phyloP scores from a whole-genome alignment of 176 grass and related monocot genomes.

The Ananas comosus region DNA sequence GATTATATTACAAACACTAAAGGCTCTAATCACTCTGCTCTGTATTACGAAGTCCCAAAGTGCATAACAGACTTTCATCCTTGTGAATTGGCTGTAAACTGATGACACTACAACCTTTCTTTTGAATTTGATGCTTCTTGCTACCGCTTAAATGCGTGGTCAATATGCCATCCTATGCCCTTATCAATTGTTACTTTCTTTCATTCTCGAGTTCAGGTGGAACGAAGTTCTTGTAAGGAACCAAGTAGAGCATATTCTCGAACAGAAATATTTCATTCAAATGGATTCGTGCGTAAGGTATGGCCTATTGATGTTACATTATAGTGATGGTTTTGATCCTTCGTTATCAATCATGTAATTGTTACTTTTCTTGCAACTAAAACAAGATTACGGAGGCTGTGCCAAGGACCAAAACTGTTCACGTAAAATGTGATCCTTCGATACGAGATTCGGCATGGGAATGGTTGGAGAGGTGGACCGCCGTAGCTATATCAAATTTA shows the following conservation, averaged over 20 bases:
- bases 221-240: not conserved
- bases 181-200: not conserved
- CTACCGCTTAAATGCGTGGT: too few species aligned
- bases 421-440: constrained; percentile 21
- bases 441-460: constrained; percentile 18
- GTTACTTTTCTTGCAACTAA: not conserved
- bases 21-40: not conserved
- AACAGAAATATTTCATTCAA: constrained; percentile 10
- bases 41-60: not conserved
- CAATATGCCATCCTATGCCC: too few species aligned
- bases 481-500: constrained; percentile 4
- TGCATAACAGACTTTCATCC: not conserved
- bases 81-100: not conserved
- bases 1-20: not conserved
- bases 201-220: not conserved
- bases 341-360: not conserved
- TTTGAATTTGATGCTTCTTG: not conserved
- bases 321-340: not conserved
- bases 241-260: not conserved
- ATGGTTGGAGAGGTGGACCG: constrained; percentile 22
- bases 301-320: not conserved
- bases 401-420: constrained; percentile 1
- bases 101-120: not conserved
- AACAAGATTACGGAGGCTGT: constrained; percentile 23
- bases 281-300: constrained; percentile 24